Percentiles rank a stretch among this genome's conserved stretches.
These are phyloP conservation scores for Ichthyophthirius multifiliis DNA, from an alignment of 169 alveolate genomes.

Conservation along the genomic window DNA sequence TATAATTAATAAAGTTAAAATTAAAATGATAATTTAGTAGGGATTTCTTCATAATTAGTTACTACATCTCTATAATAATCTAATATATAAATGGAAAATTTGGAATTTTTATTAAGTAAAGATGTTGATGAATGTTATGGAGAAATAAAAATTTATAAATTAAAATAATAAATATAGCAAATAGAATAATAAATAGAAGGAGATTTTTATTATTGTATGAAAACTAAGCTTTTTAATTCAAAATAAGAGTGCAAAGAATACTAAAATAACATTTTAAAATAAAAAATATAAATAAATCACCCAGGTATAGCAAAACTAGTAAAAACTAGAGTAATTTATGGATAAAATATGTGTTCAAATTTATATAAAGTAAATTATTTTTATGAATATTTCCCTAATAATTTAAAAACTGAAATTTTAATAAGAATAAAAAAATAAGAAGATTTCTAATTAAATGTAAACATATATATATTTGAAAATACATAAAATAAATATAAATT, in stretches of 20 bases:
- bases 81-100: no score
- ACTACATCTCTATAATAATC: no score
- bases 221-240: neutral
- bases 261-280: neutral
- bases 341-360: neutral
- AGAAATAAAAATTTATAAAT: conserved; percentile 1
- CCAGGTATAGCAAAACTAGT: neutral
- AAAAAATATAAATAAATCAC: neutral
- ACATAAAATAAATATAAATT: no score
- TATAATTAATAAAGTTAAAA: no score
- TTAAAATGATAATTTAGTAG: no score
- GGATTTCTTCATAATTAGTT: no score
- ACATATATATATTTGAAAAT: no score
- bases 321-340: neutral
- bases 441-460: no score
- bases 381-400: neutral
- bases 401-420: no score
- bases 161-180: no score
- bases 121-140: neutral
- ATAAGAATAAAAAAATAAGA: no score
- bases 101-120: no score
- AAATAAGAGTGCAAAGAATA: conserved; percentile 2
- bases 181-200: neutral
- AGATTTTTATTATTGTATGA: neutral
- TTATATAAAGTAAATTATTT: neutral